phyloP scores from a whole-genome alignment of 108 stramenopile species.

The Skeletonema grethae region DNA sequence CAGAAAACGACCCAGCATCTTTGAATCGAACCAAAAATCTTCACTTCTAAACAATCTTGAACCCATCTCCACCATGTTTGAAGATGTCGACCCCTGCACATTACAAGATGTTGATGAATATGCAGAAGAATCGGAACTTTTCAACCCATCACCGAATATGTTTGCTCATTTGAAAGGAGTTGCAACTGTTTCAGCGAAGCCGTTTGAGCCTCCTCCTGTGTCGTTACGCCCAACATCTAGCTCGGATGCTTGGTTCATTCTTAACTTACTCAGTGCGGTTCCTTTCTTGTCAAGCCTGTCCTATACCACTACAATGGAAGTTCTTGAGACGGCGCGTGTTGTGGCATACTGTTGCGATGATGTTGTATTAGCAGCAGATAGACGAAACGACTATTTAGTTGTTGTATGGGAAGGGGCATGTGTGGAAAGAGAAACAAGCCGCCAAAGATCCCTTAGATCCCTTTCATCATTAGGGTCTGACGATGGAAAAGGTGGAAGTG shows the following conservation, averaged over 20 bases:
- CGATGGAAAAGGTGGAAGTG: constrained; percentile 13
- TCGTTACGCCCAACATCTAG: constrained; percentile 79
- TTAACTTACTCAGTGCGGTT: constrained; percentile 79
- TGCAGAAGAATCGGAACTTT: constrained; percentile 32
- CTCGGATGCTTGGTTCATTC: constrained; percentile 90
- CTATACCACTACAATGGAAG: constrained; percentile 84
- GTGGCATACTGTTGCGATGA: constrained; percentile 67
- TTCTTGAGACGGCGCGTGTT: constrained; percentile 79
- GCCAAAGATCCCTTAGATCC: constrained; percentile 2
- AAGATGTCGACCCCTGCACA: neutral
- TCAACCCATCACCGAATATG: constrained; percentile 23
- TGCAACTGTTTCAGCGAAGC: neutral
- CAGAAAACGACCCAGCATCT: constrained; percentile 23
- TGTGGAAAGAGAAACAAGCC: constrained; percentile 56
- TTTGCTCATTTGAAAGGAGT: constrained; percentile 24
- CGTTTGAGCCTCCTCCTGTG: constrained; percentile 62
- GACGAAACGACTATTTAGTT: constrained; percentile 60
- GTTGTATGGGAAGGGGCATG: constrained; percentile 91
- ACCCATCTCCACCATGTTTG: neutral
- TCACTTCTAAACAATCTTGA: neutral
- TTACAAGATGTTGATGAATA: constrained; percentile 34
- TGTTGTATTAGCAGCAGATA: constrained; percentile 61
- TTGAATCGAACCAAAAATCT: constrained; percentile 16
- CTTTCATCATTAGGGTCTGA: neutral
- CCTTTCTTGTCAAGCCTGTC: constrained; percentile 87